A percentile compares a stretch with the other conserved stretches of the same genome.
Evolutionary conservation across 179 eudicot genomes (phyloP).

Genomic region (Camellia oleifera): DNA sequence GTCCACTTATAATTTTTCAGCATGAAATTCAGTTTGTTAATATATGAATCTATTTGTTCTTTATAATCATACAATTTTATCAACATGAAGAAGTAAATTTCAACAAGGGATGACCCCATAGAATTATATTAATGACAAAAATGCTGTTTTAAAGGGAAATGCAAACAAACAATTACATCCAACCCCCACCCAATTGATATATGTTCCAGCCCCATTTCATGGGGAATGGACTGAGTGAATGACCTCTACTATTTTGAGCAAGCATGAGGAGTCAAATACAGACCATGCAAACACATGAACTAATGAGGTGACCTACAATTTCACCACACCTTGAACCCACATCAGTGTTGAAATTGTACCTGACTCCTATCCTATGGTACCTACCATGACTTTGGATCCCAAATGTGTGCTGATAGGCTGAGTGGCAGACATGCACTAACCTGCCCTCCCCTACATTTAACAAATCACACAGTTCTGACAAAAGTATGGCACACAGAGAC

Average conservation of each 20-base stretch:
- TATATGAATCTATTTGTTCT: too few relatives aligned
- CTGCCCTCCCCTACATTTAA: background rate
- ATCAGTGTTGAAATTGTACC: background rate
- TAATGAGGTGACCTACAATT: too few relatives aligned
- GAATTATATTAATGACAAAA: too few relatives aligned
- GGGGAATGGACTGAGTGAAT: too few relatives aligned
- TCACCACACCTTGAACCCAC: background rate
- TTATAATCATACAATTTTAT: too few relatives aligned
- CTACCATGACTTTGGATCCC: background rate
- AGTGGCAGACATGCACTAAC: background rate
- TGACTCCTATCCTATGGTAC: background rate
- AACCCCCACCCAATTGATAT: background rate
- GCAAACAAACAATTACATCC: background rate
- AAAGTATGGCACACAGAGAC: background rate
- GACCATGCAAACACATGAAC: too few relatives aligned
- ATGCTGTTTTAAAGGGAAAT: background rate
- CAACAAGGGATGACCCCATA: background rate
- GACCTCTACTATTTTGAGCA: too few relatives aligned
- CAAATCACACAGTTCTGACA: background rate
- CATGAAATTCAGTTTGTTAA: too few relatives aligned
- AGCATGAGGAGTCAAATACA: too few relatives aligned
- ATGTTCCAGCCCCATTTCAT: background rate
- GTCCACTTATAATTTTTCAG: too few relatives aligned
- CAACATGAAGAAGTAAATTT: too few relatives aligned
- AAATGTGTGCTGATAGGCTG: background rate